A percentile compares a stretch with the other conserved stretches of the same genome.
These are phyloP conservation scores for Tulasnella sp. DNA, from an alignment of 768 basidiomycete species.

Conservation along the genomic window DNA sequence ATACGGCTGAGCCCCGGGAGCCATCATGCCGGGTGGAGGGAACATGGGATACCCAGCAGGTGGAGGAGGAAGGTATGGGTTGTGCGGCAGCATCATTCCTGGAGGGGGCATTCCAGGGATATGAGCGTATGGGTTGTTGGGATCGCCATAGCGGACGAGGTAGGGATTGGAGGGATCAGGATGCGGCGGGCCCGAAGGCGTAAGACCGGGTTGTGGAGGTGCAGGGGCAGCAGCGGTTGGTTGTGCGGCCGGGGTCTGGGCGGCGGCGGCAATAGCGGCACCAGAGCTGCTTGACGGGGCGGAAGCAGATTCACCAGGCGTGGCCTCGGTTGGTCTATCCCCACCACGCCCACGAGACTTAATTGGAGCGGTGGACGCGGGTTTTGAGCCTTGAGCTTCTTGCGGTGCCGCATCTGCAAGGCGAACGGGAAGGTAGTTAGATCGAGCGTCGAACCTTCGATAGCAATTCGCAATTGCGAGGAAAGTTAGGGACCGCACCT, in stretches of 20 bases:
- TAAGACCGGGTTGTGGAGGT: neutral
- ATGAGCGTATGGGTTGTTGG: constrained; percentile 19
- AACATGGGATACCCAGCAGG: constrained; percentile 21
- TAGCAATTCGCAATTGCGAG: neutral
- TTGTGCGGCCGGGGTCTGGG: neutral
- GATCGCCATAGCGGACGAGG: constrained; percentile 19
- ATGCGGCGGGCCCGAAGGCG: neutral
- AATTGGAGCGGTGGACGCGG: neutral
- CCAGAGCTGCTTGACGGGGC: constrained; percentile 12
- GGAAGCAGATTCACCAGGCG: neutral
- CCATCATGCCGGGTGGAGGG: constrained; percentile 19
- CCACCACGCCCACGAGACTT: constrained; percentile 21
- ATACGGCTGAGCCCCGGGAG: constrained; percentile 13
- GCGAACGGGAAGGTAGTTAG: neutral
- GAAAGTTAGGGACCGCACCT: neutral
- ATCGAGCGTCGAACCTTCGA: constrained; percentile 1
- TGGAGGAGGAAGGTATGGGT: constrained; percentile 19
- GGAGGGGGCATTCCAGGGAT: neutral
- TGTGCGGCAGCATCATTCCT: constrained; percentile 18
- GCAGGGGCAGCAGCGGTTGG: neutral
- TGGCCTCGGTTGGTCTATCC: neutral
- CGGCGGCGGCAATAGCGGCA: constrained; percentile 16
- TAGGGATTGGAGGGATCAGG: constrained; percentile 13
- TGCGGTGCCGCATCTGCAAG: constrained; percentile 3
- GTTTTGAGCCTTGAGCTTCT: neutral